Evolutionary conservation across 2,329 filamentous ascomycete species (phyloP), one percentile per base, ranked within the genome.

Genomic region (Penicillium sp.): DNA sequence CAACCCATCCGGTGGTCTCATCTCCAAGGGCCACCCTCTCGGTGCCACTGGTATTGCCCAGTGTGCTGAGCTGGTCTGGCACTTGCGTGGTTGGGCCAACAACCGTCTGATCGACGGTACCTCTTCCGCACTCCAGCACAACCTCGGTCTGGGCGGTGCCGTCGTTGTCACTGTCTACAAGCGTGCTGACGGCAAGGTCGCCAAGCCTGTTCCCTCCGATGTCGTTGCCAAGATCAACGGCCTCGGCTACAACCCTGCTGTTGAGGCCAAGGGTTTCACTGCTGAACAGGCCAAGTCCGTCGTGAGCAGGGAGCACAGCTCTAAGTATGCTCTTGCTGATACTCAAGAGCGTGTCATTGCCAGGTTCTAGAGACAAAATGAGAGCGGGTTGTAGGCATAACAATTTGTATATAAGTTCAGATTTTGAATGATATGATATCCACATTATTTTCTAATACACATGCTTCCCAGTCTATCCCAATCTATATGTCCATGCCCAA

Each of bases 11-110:
- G 93, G 92, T 36, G 93, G 93, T 1, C 80, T 97, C 49, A 97
- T 97, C 64, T 93, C 88, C 55, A 97, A 97, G 77, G 93, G 92
- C 34, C 92, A 97, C 70, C 92, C 93, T 0, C 83, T 97, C 3
- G 92, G 92, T 29, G 92, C 92, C 0, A 95, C 89, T 0, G 92
- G 93, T n/a, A 80, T 97, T 44, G 93, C 92, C 11, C 92, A 97
- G 74, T 96, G 91, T 67, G 89, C 92, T 4, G 92, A 97, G 75
- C 77, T 97, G 11, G 88, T 95, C 25, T 97, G 92, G 92, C 92
- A 97, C 66, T 77, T 97, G 61, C 82, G 92, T 57, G 92, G 92
- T 11, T 96, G 92, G 92, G 92, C 92, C 16, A 95, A 93, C 72
- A 96, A 96, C 76, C 80, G 92, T 34, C 75, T 83, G 13, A 79